Conservation (phyloP, 176 grass and related monocot species). For the Carex scoparia region DNA sequence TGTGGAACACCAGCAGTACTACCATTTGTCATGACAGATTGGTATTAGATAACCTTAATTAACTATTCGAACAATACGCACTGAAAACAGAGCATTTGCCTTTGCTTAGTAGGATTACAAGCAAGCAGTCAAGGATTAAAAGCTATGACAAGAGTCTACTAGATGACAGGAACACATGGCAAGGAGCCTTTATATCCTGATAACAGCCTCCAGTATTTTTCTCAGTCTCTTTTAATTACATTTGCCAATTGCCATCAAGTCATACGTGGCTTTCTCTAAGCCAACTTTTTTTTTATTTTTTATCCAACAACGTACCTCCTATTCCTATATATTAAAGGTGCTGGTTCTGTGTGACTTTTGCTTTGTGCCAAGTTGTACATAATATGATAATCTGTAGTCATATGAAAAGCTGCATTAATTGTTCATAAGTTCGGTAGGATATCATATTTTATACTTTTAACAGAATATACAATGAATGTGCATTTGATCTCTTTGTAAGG, state of each 20-base stretch:
- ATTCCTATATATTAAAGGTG: not conserved
- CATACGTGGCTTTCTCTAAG: not conserved
- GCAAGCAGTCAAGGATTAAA: not conserved
- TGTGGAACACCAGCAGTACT: not conserved
- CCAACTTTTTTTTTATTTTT: not conserved
- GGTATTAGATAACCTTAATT: not conserved
- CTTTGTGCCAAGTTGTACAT: not conserved
- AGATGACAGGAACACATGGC: not conserved
- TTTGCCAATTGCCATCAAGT: conserved; percentile 20
- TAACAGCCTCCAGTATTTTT: not conserved
- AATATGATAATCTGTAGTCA: not conserved
- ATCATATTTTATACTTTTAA: not conserved
- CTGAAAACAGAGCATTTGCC: not conserved
- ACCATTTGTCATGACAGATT: not conserved
- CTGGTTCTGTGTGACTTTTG: not conserved
- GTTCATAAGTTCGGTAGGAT: not conserved
- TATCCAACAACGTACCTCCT: not conserved
- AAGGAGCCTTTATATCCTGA: conserved; percentile 17
- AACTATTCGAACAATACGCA: not conserved
- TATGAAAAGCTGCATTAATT: conserved; percentile 1
- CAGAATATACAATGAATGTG: too few species aligned
- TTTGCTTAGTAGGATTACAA: not conserved
- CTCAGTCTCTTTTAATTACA: not conserved
- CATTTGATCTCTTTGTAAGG: too few species aligned
- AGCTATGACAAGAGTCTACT: not conserved